Base-by-base conservation (phyloP, 495 filamentous ascomycete genomes). In the Mytilinidion resinicola region DNA sequence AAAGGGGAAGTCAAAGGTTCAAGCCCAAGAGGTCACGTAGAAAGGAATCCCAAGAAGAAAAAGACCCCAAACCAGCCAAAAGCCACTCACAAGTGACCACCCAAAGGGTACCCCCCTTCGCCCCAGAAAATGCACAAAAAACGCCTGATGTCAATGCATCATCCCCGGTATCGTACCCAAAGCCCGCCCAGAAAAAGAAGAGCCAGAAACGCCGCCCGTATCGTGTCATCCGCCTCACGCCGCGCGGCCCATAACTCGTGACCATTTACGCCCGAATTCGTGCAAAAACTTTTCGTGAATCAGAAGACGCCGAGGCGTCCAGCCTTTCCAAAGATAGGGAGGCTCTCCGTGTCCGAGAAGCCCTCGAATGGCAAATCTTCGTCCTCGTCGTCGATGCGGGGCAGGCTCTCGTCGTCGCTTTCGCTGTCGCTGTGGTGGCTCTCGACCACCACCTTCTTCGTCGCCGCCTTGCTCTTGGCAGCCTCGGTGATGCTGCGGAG, bases 401-500 rank as follows among this genome's bases (percentile, higher is more conserved):
- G 37, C 11, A 47, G 53, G 37, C 55, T 52, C 42, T 59, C 56
- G 34, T 59, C 57, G 36, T 55, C 58, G 51, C 46, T 53, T 20
- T 59, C 60, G 46, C 55, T 66, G 21, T 49, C 46, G 51, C 42
- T 46, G 9, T 9, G 42, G 42, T 49, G 59, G 1, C 60, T 53
- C 57, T 68, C 65, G 17, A 67, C 60, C 43, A 62, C 59, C 30
- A 58, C 66, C 53, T 67, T 64, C 61, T 62, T 61, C 19, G 43
- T 57, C 20, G 41, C 57, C 21, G 33, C 55, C 54, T 64, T 61
- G 59, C 49, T 51, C 53, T 43, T 39, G 1, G 36, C 17, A 10
- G 50, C 37, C 9, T 62, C 36, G 20, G 51, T 15, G 65, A 84
- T 80, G 9, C 77, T 79, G 52, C 80, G 72, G 10, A 90, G 74